These are phyloP conservation scores for Yueomyces sp. DNA, from an alignment of 805 yeast genomes.

Conservation along the genomic window DNA sequence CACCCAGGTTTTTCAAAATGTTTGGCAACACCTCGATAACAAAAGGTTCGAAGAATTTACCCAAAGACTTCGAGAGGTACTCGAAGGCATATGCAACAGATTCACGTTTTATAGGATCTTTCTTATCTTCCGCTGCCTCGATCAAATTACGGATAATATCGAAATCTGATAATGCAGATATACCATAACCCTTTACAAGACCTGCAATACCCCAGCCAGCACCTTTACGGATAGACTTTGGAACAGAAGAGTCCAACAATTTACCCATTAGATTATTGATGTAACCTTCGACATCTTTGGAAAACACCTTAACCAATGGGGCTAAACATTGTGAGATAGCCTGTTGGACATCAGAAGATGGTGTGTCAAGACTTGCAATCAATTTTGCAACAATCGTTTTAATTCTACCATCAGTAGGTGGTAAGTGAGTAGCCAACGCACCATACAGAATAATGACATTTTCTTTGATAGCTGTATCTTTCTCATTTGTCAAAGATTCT, in stretches of 20 bases:
- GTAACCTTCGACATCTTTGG: constrained; percentile 35
- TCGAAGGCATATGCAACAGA: constrained; percentile 82
- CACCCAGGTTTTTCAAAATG: constrained; percentile 74
- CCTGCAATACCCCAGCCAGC: constrained; percentile 97
- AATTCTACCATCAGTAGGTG: constrained; percentile 51
- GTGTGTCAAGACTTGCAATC: constrained; percentile 64
- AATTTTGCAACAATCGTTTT: constrained; percentile 53
- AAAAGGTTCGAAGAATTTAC: constrained; percentile 81
- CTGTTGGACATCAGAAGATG: constrained; percentile 79
- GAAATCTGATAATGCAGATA: constrained; percentile 57
- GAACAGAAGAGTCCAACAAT: constrained; percentile 33
- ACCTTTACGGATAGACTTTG: constrained; percentile 58
- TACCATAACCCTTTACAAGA: constrained; percentile 79
- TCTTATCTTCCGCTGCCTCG: constrained; percentile 82
- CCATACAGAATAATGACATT: constrained; percentile 82
- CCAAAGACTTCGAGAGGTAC: constrained; percentile 65
- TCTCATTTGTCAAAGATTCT: constrained; percentile 30
- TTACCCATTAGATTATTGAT: constrained; percentile 46
- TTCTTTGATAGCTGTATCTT: constrained; percentile 45
- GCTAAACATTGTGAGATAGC: constrained; percentile 81
- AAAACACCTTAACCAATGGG: constrained; percentile 57
- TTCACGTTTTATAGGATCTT: constrained; percentile 60
- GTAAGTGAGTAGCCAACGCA: constrained; percentile 75
- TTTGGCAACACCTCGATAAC: constrained; percentile 80
- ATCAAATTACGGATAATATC: constrained; percentile 64